Evolutionary conservation across 2,329 filamentous ascomycete genomes (phyloP), one percentile per base, ranked within the genome.

Genomic region (Cladosporium sp.): DNA sequence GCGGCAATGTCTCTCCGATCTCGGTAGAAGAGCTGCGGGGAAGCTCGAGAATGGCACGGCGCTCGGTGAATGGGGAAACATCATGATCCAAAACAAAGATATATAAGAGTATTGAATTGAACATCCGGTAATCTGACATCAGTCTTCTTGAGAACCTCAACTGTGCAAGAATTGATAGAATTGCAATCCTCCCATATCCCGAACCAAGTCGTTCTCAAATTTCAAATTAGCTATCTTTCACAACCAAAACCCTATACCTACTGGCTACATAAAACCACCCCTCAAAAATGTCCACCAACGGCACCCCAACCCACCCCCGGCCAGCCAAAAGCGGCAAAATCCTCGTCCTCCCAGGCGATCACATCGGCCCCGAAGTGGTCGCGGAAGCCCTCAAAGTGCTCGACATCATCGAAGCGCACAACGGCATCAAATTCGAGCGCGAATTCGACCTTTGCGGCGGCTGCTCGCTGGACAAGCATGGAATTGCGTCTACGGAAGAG

Each of bases 321-420:
- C 49, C 53, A 3, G 49, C 54, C 13, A 58, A 54, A 41, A 50
- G 51, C 12, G 54, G 55, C 56, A 62, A 64, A 30, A 67, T 76
- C 45, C 65, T 76, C n/a, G 60, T 76, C 39, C 66, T 76, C 1
- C 68, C 71, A 0, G 72, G 73, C 32, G 73, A 76, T 55, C 70
- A 72, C 53, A 69, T 75, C 42, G 74, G 74, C 1, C 73, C 74
- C 4, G 88, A 77, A 58, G 67, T 77, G 29, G 68, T 75, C 45
- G 55, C 62, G 4, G 72, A 76, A 58, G 73, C 73, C 8, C 63
- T 75, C 41, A 72, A 72, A 54, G 69, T 76, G 9, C 67, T 78
- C 5, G 67, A 74, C 25, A 64, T 72, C 3, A 58, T 77, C 27
- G 59, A 64, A 50, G 51, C 52, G 12, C 50, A 51, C 11, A 62